These are phyloP conservation scores for Termitomyces sp. DNA, from an alignment of 768 basidiomycete genomes.

Conservation along the genomic window DNA sequence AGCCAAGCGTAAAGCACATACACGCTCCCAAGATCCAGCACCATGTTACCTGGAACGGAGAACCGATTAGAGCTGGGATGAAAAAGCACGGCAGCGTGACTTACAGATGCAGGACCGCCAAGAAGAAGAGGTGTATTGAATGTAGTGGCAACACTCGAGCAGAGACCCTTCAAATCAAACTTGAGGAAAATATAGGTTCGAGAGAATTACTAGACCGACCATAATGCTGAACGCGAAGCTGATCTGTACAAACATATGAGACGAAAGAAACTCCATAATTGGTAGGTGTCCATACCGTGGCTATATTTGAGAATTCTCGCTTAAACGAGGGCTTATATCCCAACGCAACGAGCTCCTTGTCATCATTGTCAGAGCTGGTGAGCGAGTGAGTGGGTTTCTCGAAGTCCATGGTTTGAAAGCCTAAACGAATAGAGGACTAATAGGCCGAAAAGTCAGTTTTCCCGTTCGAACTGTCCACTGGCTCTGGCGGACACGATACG, in stretches of 20 bases:
- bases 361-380: slow-evolving; percentile 45
- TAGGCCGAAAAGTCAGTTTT: background rate
- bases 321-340: slow-evolving; percentile 79
- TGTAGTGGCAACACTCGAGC: slow-evolving; percentile 72
- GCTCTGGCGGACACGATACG: background rate
- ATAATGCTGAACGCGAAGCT: slow-evolving; percentile 79
- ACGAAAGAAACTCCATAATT: background rate
- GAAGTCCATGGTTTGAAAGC: slow-evolving; percentile 9
- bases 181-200: background rate
- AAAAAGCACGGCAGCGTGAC: slow-evolving; percentile 12
- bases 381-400: slow-evolving; percentile 12
- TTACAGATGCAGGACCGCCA: slow-evolving; percentile 65
- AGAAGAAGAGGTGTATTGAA: slow-evolving; percentile 69
- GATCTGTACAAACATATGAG: slow-evolving; percentile 34
- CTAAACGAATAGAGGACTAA: background rate
- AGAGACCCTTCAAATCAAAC: slow-evolving; percentile 44
- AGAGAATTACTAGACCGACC: slow-evolving; percentile 23
- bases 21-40: slow-evolving; percentile 69
- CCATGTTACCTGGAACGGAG: slow-evolving; percentile 46
- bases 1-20: slow-evolving; percentile 72
- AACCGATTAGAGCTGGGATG: background rate
- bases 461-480: too few relatives aligned
- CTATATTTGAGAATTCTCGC: slow-evolving; percentile 79
- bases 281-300: slow-evolving; percentile 47
- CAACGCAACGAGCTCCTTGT: slow-evolving; percentile 57